These are phyloP conservation scores for Amauroascus verrucosus DNA, from an alignment of 2,329 filamentous ascomycete species.

Conservation along the genomic window DNA sequence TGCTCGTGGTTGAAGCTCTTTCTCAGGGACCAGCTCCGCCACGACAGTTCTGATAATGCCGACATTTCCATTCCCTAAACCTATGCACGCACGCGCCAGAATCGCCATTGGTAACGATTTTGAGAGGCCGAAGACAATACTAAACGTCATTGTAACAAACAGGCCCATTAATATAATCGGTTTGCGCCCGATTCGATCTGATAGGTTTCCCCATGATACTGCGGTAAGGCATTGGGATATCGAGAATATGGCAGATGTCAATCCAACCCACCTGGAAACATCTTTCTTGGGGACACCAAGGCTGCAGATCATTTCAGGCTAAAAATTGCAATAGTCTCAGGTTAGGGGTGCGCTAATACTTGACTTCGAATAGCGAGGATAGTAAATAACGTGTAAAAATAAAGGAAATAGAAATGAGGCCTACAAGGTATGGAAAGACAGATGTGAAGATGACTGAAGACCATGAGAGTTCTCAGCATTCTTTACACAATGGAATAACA, in stretches of 20 bases:
- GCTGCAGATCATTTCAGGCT: conserved; percentile 71
- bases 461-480: conserved; percentile 12
- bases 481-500: neutral
- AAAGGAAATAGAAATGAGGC: conserved; percentile 12
- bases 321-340: conserved; percentile 25
- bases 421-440: conserved; percentile 51
- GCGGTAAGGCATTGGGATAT: conserved; percentile 61
- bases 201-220: conserved; percentile 63
- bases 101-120: conserved; percentile 72
- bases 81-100: conserved; percentile 62
- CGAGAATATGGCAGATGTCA: conserved; percentile 63
- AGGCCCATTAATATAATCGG: conserved; percentile 66
- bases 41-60: conserved; percentile 87
- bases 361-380: neutral
- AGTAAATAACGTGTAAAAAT: conserved; percentile 5
- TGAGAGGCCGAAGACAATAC: conserved; percentile 74
- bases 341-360: conserved; percentile 14
- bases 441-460: conserved; percentile 50
- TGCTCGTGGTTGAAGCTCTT: conserved; percentile 72
- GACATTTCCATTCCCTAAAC: conserved; percentile 82
- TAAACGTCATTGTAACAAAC: conserved; percentile 68
- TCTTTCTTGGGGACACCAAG: conserved; percentile 58
- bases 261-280: conserved; percentile 70
- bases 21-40: conserved; percentile 82
- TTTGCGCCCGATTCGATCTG: conserved; percentile 73